phyloP scores from a whole-genome alignment of 495 filamentous ascomycete species.

The Viridothelium virens region DNA sequence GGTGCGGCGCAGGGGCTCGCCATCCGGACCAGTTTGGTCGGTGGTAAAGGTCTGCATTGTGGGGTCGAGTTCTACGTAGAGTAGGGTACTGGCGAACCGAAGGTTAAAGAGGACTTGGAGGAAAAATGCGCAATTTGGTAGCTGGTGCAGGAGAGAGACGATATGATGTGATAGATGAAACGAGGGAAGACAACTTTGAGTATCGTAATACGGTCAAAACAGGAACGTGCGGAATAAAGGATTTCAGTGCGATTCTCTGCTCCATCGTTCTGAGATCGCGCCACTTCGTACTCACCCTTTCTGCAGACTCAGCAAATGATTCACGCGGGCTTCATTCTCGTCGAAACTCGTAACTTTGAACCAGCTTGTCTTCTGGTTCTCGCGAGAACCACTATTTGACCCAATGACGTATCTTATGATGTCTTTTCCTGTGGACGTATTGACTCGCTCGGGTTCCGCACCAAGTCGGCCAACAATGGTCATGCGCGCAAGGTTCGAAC shows the following conservation, averaged over 20 bases:
- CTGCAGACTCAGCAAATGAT: constrained; percentile 53
- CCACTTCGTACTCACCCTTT: constrained; percentile 60
- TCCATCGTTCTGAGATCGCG: no score
- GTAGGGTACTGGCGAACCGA: constrained; percentile 43
- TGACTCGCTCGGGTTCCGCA: constrained; percentile 55
- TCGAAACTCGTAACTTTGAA: constrained; percentile 62
- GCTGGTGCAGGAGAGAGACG: no score
- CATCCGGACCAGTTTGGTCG: background rate
- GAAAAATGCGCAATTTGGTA: no score
- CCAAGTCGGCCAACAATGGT: constrained; percentile 71
- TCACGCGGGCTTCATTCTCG: constrained; percentile 43
- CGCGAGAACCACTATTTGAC: constrained; percentile 46
- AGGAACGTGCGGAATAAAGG: no score
- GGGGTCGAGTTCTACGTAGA: constrained; percentile 69
- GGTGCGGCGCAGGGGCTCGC: background rate
- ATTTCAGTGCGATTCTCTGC: no score
- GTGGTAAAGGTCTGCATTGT: constrained; percentile 44
- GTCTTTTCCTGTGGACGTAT: constrained; percentile 57
- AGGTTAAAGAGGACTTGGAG: no score
- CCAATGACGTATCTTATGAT: constrained; percentile 60
- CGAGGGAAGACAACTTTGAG: background rate
- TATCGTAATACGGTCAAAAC: no score
- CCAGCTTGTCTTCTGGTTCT: constrained; percentile 65
- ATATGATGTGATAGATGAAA: background rate
- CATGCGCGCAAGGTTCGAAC: constrained; percentile 46